A percentile compares a stretch with the other conserved stretches of the same genome.
Conservation (phyloP, 257 asterid species). For the Avicennia marina region DNA sequence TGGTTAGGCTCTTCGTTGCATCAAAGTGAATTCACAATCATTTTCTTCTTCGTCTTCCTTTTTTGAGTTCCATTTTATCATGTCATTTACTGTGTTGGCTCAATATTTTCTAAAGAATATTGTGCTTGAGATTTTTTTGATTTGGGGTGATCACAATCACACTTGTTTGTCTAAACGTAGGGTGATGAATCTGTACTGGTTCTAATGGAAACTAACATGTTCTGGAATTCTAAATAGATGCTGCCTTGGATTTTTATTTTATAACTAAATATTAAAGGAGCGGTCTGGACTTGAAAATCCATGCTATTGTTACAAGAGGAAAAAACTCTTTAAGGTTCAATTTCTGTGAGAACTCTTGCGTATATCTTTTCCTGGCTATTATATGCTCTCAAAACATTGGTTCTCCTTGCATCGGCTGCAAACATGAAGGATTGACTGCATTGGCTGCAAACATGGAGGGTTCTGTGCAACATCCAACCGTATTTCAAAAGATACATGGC, state of each 20-base stretch:
- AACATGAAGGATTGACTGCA: slow-evolving; percentile 23
- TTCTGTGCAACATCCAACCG: slow-evolving; percentile 23
- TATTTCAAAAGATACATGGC: slow-evolving; percentile 36
- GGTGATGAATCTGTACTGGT: neutral
- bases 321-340: neutral
- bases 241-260: neutral
- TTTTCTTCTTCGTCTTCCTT: no score
- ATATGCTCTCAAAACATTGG: neutral
- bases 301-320: neutral
- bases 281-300: neutral
- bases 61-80: no score
- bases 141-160: neutral
- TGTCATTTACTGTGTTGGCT: neutral
- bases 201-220: neutral
- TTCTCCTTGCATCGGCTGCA: neutral
- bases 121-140: neutral
- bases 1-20: no score
- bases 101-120: neutral
- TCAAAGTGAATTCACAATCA: no score
- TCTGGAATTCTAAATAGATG: neutral
- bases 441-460: slow-evolving; percentile 45
- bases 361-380: slow-evolving; percentile 1
- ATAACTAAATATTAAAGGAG: neutral
- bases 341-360: neutral
- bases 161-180: neutral